Base-by-base conservation (phyloP, 176 grass and related monocot genomes). In the Bonia amplexicaulis region DNA sequence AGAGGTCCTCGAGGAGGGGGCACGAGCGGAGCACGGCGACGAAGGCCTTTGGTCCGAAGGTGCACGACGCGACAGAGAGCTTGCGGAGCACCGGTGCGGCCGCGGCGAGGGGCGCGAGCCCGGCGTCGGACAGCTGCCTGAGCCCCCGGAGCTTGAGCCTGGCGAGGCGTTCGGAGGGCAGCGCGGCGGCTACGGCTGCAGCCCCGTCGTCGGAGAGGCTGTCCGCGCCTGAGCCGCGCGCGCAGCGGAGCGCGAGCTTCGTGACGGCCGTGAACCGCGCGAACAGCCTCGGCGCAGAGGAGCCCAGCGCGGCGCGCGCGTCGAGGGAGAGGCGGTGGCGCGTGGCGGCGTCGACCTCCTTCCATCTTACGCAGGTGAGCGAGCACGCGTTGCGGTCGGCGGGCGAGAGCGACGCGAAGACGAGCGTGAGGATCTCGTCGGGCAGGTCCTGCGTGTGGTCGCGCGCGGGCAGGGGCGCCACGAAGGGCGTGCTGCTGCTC, bases 401-500 rank as follows among this genome's bases (percentile, higher is more conserved):
- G 6, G 93, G 69, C 12, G 77, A 45, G 53, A 99, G 93, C 40
- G 85, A 89, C 4, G 85, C 85, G 74, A 99, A 94, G 61, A 99
- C 79, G 69, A 99, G 62, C 39, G 86, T 81, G 17, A 99, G 86
- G 78, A 93, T 88, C 76, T 99, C 91, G 82, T 99, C 92, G 22
- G 97, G 97, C 2, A 99, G 93, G 86, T 96, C 93, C 70, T 88
- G 72, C 62, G 93, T 99, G 90, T 92, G 69, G 84, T 99, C 96
- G 47, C 86, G 58, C 6, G 45, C 5, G 4, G 90, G 74, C 33
- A 72, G 60, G 1, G 79, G 82, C 63, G 80, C 0, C 6, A 66
- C n/a, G 74, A 66, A 69, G 2, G 64, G 55, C 47, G 51, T 13
- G 60, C 59, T 0, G 53, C 52, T 3, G 42, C 29, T 45, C 55